Evolutionary conservation across 2,329 filamentous ascomycete species (phyloP), one percentile per base, ranked within the genome.

Genomic region (Tolypocladium endophyticum): DNA sequence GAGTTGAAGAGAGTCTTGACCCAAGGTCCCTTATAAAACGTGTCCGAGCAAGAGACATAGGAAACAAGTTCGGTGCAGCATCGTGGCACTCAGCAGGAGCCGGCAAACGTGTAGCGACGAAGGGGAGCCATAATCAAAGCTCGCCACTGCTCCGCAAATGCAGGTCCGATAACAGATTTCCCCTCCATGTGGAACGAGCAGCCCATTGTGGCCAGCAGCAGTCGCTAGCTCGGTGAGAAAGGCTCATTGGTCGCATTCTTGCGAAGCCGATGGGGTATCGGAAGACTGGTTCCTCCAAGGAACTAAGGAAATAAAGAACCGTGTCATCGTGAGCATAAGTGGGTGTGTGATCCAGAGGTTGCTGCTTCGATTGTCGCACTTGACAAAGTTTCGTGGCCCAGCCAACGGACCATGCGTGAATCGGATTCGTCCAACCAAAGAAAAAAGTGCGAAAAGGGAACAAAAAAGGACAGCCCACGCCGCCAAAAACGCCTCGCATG

Each of bases 401-500:
- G 66, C 67, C 69, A 69, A 61, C 65, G 69, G 64, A 61, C 62
- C 63, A 64, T 62, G 64, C 60, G 62, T 9, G 39, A 63, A 57
- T 60, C 63, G 59, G 59, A 59, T 59, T 57, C 60, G 58, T 62
- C 50, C 59, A 53, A 30, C 18, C 8, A 33, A 56, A 43, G 59
- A 59, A 53, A 56, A 57, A 59, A 55, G 56, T 50, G 58, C 33
- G 50, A 61, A 60, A 53, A 54, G 58, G 60, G 62, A 43, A 58
- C 20, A 28, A 36, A 20, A 58, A 56, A 58, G 9, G 8, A 53
- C 53, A 58, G 33, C 28, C 58, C 58, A 55, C 56, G 55, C 38
- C 62, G 64, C 61, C 64, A 60, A 63, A 74, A 83, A 83, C 81
- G 81, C 81, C 81, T 69, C 71, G 70, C 75, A 82, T 81, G 79